Conservation (phyloP, 1,284 basidiomycete species). For the Cryptococcus sp. region DNA sequence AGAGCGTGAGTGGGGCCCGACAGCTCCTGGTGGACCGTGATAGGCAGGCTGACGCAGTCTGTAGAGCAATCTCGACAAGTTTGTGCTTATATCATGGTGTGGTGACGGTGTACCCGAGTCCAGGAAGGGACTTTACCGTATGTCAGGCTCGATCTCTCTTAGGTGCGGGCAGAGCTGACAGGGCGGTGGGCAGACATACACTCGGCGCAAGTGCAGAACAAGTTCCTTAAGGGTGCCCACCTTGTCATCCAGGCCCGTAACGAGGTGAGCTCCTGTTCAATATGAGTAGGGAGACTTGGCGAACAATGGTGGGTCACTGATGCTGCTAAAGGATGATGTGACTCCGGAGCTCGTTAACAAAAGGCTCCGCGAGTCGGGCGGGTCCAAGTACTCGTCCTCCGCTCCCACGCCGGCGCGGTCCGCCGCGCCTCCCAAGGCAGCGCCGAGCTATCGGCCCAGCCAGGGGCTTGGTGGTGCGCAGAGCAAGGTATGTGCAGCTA, state of each 20-base stretch:
- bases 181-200: slow-evolving; percentile 60
- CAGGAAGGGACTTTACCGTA: slow-evolving; percentile 85
- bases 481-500: slow-evolving; percentile 31
- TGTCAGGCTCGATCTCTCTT: slow-evolving; percentile 21
- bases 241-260: slow-evolving; percentile 88
- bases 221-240: slow-evolving; percentile 78
- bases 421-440: slow-evolving; percentile 25
- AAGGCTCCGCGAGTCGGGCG: slow-evolving; percentile 82
- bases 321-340: slow-evolving; percentile 65
- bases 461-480: slow-evolving; percentile 45
- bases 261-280: slow-evolving; percentile 62
- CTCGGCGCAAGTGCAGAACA: slow-evolving; percentile 68
- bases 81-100: slow-evolving; percentile 88
- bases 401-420: slow-evolving; percentile 32
- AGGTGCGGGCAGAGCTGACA: no score
- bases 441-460: slow-evolving; percentile 42
- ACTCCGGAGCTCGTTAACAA: slow-evolving; percentile 74
- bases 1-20: slow-evolving; percentile 60
- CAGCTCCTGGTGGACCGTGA: slow-evolving; percentile 8
- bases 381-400: slow-evolving; percentile 69
- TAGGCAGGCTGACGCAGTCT: not conserved
- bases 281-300: not conserved
- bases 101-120: slow-evolving; percentile 92
- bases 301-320: not conserved
- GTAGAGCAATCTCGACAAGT: slow-evolving; percentile 82